A percentile compares a stretch with the other conserved stretches of the same genome.
Conservation (phyloP, 306 rosid genomes). For the Hippophae tibetana region DNA sequence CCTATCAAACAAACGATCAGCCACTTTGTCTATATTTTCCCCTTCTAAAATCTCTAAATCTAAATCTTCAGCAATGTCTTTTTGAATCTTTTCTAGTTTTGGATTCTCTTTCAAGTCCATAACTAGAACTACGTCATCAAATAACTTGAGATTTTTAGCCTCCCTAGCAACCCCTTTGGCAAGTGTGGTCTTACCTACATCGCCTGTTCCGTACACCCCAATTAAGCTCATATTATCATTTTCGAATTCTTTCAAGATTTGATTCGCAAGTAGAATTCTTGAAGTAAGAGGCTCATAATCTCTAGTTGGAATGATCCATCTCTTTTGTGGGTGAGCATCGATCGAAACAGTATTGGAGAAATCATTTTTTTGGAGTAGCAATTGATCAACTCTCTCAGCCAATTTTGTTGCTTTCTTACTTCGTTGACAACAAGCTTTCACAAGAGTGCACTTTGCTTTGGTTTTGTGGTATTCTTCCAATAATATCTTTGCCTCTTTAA, state of each 20-base stretch:
- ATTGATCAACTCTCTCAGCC: neutral
- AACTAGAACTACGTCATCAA: neutral
- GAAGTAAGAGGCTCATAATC: conserved; percentile 4
- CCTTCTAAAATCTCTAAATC: neutral
- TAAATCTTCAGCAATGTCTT: neutral
- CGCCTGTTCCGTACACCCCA: conserved; percentile 18
- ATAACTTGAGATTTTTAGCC: neutral
- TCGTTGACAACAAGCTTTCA: neutral
- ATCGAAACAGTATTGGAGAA: neutral
- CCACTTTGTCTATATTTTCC: conserved; percentile 1
- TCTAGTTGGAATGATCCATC: neutral
- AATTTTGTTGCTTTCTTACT: neutral
- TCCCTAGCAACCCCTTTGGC: conserved; percentile 1
- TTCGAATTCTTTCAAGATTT: neutral
- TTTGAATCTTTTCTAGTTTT: neutral
- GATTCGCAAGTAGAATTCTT: neutral
- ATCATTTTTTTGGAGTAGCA: neutral
- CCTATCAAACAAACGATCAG: neutral
- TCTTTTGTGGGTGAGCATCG: neutral
- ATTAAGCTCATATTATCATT: neutral
- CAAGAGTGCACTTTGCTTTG: neutral
- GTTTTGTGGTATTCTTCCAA: neutral
- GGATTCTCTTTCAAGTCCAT: neutral
- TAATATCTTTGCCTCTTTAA: neutral
- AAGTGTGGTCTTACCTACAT: conserved; percentile 19